These are phyloP conservation scores for Pichia californica DNA, from an alignment of 805 yeast genomes.

Conservation along the genomic window DNA sequence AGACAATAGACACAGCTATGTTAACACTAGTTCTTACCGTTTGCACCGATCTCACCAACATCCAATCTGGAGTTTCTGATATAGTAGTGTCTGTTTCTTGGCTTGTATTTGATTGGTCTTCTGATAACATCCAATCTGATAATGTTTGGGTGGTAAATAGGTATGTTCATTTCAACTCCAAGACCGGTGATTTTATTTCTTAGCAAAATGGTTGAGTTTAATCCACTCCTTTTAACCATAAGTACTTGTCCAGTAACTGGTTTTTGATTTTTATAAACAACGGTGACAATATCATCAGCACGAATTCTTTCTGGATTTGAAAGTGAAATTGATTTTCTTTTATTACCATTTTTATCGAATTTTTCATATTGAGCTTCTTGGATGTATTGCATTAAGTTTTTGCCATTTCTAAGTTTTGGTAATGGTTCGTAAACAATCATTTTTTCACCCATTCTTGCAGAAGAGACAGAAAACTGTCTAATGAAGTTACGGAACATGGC, in stretches of 20 bases:
- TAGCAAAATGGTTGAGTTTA: slow-evolving; percentile 69
- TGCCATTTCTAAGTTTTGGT: slow-evolving; percentile 42
- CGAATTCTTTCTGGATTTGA: slow-evolving; percentile 46
- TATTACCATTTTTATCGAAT: slow-evolving; percentile 69
- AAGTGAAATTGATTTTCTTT: slow-evolving; percentile 47
- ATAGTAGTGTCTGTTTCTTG: slow-evolving; percentile 83
- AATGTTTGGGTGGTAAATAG: slow-evolving; percentile 73
- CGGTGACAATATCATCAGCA: slow-evolving; percentile 78
- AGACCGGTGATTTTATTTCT: slow-evolving; percentile 77
- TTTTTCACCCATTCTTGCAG: slow-evolving; percentile 7
- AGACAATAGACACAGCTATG: not conserved
- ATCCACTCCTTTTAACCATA: slow-evolving; percentile 64
- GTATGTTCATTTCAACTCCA: slow-evolving; percentile 82
- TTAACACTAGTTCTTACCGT: slow-evolving; percentile 10
- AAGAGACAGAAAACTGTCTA: slow-evolving; percentile 9
- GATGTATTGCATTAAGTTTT: slow-evolving; percentile 37
- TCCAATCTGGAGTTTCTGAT: slow-evolving; percentile 75
- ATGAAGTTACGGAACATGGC: no score
- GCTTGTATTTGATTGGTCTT: slow-evolving; percentile 65
- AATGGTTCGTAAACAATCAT: slow-evolving; percentile 44
- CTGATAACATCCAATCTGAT: slow-evolving; percentile 71
- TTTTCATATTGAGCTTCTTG: slow-evolving; percentile 45
- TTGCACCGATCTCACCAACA: slow-evolving; percentile 60
- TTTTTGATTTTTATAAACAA: slow-evolving; percentile 60
- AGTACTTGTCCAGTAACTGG: slow-evolving; percentile 73